Base-by-base conservation (phyloP, 352 stramenopile genomes). In the Phytopythium ostracodes region DNA sequence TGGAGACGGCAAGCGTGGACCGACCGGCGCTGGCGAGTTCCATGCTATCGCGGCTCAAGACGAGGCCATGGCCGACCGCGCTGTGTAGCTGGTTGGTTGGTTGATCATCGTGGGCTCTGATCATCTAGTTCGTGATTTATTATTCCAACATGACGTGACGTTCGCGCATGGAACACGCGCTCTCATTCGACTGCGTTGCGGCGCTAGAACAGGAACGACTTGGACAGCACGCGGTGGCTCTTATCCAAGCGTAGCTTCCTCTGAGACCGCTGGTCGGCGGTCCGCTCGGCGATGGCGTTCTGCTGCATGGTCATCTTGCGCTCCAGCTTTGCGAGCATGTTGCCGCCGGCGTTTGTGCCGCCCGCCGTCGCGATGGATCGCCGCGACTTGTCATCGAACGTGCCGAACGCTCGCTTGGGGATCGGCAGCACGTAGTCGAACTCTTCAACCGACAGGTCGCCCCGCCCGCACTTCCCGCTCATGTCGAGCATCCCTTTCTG, bases 181-280 rank as follows among this genome's bases (percentile, higher is more conserved):
- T 47, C 42, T 5, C 7, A 12, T 0, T 12, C 25, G 42, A 15
- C 20, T 49, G 6, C 20, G 6, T 22, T 49, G 15, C 14, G 2
- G 18, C 47, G 15, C 27, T 65, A 82, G 35, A 77, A 79, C 53
- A 82, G 68, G 64, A 82, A 82, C 22, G 73, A 79, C 42, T 70
- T 76, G 24, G 74, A 82, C 27, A 77, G 49, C 40, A 67, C 65
- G 46, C 68, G 69, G n/a, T 63, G 67, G 8, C 61, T 65, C 36
- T 38, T 56, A 4, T 63, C 69, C 46, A 54, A 18, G 22, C 62
- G 68, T 5, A 66, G 67, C 57, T 72, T 79, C 22, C 67, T 62
- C 17, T 66, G 60, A 51, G 38, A 69, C 57, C 54, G 64, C 56
- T 62, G 66, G 46, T 58, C 58, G 56, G 40, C 54, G 46, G 33